These are phyloP conservation scores for Tulasnella sp. DNA, from an alignment of 768 basidiomycete genomes.

Conservation along the genomic window DNA sequence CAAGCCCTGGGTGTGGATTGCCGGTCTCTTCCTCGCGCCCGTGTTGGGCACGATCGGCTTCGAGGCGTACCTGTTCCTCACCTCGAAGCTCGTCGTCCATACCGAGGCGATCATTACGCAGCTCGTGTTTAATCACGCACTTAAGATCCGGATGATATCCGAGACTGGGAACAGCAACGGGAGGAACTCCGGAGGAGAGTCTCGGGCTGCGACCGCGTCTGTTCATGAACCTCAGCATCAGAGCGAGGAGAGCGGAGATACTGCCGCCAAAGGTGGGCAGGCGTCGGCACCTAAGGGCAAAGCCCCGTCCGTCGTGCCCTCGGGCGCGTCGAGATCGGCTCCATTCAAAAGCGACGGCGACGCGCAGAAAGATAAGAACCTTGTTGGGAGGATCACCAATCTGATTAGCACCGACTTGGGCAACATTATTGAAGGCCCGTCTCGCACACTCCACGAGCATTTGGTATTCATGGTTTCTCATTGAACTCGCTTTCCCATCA, in stretches of 20 bases:
- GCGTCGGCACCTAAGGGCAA: neutral
- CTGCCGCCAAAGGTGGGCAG: neutral
- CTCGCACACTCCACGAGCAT: no score
- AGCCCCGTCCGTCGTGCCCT: neutral
- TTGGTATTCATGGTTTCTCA: neutral
- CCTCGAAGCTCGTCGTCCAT: conserved; percentile 37
- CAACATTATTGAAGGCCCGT: conserved; percentile 26
- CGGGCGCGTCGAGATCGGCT: neutral
- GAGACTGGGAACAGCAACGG: conserved; percentile 18
- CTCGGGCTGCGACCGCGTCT: conserved; percentile 15
- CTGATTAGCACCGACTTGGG: conserved; percentile 54
- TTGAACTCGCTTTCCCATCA: neutral
- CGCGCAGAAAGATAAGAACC: conserved; percentile 30
- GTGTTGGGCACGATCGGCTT: conserved; percentile 28
- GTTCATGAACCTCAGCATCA: neutral
- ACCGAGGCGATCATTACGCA: conserved; percentile 43
- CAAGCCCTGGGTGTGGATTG: conserved; percentile 48
- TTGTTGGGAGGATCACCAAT: conserved; percentile 72
- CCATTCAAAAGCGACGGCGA: neutral
- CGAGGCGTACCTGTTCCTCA: conserved; percentile 43
- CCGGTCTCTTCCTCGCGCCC: conserved; percentile 22
- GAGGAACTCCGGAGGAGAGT: neutral
- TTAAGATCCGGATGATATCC: conserved; percentile 48
- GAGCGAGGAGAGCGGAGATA: neutral
- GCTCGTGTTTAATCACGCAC: conserved; percentile 75